These are phyloP conservation scores for Trichoderma semiorbis DNA, from an alignment of 2,329 filamentous ascomycete genomes.

Conservation along the genomic window DNA sequence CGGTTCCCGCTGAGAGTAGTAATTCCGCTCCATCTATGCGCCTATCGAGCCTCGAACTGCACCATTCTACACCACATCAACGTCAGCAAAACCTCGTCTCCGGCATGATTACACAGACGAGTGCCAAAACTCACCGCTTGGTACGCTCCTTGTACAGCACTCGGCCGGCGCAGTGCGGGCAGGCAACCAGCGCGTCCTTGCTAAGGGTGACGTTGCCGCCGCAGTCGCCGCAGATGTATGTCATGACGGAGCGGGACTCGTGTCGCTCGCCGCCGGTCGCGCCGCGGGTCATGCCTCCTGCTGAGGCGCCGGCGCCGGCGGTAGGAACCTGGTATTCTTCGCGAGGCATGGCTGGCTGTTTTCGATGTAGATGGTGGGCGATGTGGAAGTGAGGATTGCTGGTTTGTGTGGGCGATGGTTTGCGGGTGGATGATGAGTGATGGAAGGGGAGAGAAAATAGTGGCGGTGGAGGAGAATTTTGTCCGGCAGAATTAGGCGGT, in stretches of 20 bases:
- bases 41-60: slow-evolving; percentile 88
- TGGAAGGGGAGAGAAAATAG: slow-evolving; percentile 19
- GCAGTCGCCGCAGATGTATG: slow-evolving; percentile 45
- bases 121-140: slow-evolving; percentile 80
- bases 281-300: slow-evolving; percentile 38
- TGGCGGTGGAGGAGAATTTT: slow-evolving; percentile 22
- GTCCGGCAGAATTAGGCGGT: slow-evolving; percentile 27
- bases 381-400: not conserved
- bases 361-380: not conserved
- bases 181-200: slow-evolving; percentile 49
- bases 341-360: slow-evolving; percentile 53
- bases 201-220: slow-evolving; percentile 39
- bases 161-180: slow-evolving; percentile 73
- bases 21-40: not conserved
- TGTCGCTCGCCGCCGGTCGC: slow-evolving; percentile 38
- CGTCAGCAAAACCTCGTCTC: not conserved
- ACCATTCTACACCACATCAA: slow-evolving; percentile 67
- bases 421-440: not conserved
- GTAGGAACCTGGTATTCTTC: slow-evolving; percentile 76
- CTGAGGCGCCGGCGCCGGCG: slow-evolving; percentile 39
- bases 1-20: not conserved
- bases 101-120: no score
- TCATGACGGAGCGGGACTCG: slow-evolving; percentile 37
- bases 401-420: not conserved
- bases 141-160: slow-evolving; percentile 98